Evolutionary conservation across 108 stramenopile species (phyloP).

Genomic region (Aurantiochytrium sp.): DNA sequence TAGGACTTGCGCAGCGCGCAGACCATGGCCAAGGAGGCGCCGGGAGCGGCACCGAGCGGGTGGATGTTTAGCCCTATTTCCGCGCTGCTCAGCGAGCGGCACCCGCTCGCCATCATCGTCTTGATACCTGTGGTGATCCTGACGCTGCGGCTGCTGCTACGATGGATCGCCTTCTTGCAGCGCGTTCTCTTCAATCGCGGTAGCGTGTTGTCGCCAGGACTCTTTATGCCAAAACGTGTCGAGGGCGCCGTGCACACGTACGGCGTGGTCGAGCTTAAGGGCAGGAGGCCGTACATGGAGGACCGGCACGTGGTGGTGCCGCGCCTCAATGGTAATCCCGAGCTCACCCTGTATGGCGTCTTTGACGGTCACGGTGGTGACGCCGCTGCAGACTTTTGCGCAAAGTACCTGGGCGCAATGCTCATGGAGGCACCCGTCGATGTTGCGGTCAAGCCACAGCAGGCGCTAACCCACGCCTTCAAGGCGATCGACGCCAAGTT

Average conservation of each 20-base stretch:
- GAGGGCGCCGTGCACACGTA: neutral
- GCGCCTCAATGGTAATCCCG: neutral
- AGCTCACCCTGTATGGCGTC: constrained; percentile 20
- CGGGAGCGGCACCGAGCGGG: neutral
- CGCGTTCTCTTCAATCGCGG: neutral
- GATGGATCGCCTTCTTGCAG: neutral
- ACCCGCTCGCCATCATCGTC: neutral
- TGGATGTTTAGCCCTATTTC: constrained; percentile 25
- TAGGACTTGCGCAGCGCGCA: too few species aligned
- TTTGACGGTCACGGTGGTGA: constrained; percentile 45
- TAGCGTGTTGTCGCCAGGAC: neutral
- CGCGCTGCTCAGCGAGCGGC: neutral
- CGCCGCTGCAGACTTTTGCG: constrained; percentile 34
- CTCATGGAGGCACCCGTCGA: neutral
- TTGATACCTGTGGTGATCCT: constrained; percentile 26
- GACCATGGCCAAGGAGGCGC: too few species aligned
- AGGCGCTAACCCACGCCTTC: constrained; percentile 5
- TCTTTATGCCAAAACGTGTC: neutral
- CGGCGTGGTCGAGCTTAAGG: neutral
- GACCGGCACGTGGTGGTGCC: constrained; percentile 28
- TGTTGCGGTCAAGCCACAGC: neutral
- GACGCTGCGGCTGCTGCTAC: neutral
- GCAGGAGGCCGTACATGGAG: constrained; percentile 35
- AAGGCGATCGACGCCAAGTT: constrained; percentile 1
- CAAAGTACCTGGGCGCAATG: neutral